Percentiles rank a stretch among this genome's conserved stretches.
These are phyloP conservation scores for Tolypocladium ovalisporum DNA, from an alignment of 2,329 filamentous ascomycete genomes.

Conservation along the genomic window DNA sequence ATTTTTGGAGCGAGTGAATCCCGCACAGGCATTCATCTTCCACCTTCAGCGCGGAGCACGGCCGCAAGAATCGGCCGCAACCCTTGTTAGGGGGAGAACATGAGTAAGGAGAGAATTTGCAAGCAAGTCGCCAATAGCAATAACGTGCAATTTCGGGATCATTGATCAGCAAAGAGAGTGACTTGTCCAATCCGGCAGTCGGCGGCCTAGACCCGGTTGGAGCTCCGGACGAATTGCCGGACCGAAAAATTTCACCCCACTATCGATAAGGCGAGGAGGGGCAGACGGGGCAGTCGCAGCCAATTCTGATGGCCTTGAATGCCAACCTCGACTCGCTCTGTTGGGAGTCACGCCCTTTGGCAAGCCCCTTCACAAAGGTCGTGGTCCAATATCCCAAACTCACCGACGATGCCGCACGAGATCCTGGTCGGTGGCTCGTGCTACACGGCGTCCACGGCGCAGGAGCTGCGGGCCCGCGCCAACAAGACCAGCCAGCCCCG, in stretches of 20 bases:
- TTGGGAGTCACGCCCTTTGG: neutral
- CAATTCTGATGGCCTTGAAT: neutral
- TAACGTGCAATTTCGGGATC: neutral
- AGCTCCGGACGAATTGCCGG: slow-evolving; percentile 4
- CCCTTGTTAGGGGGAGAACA: too few relatives aligned
- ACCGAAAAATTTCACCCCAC: slow-evolving; percentile 11
- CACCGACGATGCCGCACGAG: slow-evolving; percentile 21
- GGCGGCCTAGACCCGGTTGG: neutral
- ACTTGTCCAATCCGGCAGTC: neutral
- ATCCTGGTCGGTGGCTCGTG: slow-evolving; percentile 33
- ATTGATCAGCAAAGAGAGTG: neutral
- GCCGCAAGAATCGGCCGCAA: too few relatives aligned
- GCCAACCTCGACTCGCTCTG: neutral
- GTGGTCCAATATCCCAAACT: neutral
- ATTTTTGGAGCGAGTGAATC: too few relatives aligned
- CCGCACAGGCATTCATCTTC: too few relatives aligned
- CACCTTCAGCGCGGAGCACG: too few relatives aligned
- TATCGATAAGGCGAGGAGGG: slow-evolving; percentile 9
- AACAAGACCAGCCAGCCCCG: slow-evolving; percentile 30
- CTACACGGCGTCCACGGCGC: slow-evolving; percentile 33
- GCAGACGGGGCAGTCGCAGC: slow-evolving; percentile 7
- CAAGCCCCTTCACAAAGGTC: neutral
- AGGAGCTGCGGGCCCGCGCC: slow-evolving; percentile 33
- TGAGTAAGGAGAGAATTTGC: too few relatives aligned
- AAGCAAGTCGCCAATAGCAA: neutral